Base-by-base conservation (phyloP, 768 basidiomycete species). In the Psilocybe subaeruginosa region DNA sequence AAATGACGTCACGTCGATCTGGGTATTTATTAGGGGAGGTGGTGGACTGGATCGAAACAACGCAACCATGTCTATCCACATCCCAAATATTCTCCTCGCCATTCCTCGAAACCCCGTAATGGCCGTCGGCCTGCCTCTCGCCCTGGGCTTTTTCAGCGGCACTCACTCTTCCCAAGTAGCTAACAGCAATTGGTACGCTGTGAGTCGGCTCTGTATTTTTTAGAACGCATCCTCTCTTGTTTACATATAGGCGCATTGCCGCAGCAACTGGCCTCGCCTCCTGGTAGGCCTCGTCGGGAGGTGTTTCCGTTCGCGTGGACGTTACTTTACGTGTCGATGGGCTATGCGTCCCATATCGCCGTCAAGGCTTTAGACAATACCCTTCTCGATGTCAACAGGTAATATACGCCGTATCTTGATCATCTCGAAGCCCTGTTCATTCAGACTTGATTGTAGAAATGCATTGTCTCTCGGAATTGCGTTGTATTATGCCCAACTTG, bases 311-410 rank as follows among this genome's bases (percentile, higher is more conserved):
- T 86, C 56, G 83, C 85, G 11, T 86, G 86, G 87, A 77, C 82
- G 0, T 67, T 77, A 0, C 65, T 87, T 12, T 85, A 84, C 66
- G 58, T 79, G 14, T 74, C 78, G 7, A 88, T 90, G 86, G 89
- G 89, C 19, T 89, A 83, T 67, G 87, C 87, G 7, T 87, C 86
- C 6, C 85, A 89, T 70, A 68, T 90, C 29, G 82, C 86, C 3
- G 83, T 83, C 37, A 78, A 80, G 63, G 76, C 83, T 0, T 74
- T 87, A 59, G 87, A 88, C 66, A 65, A 60, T 11, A 71, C 82
- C 8, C 66, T 76, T 4, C 72, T 78, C 23, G 76, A 80, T 6
- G 60, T 68, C 4, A 76, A 72, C 54, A 78, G 78, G 85, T 87
- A 71, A 64, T 72, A 19, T 68, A 19, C 23, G 16, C 35, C 8